phyloP scores from a whole-genome alignment of 805 yeast species.

The Pichia nanzhaoensis region DNA sequence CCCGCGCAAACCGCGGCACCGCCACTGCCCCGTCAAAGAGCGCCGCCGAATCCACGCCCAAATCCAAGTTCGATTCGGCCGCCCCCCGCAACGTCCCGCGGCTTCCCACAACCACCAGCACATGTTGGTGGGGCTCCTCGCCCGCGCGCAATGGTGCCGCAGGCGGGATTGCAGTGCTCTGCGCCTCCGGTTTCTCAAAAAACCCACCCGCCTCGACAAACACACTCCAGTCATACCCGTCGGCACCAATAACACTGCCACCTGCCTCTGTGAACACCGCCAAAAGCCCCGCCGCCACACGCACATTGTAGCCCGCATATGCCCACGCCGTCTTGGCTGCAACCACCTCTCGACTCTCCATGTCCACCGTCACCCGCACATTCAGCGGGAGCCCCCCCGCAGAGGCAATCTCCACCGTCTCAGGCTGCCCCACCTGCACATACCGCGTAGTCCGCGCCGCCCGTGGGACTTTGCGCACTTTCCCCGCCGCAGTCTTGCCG shows the following conservation, averaged over 20 bases:
- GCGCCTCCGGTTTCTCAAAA: constrained; percentile 28
- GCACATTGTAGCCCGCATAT: constrained; percentile 67
- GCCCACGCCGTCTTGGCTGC: constrained; percentile 70
- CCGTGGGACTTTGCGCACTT: constrained; percentile 39
- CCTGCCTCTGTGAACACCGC: constrained; percentile 66
- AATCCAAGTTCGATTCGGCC: too few species aligned
- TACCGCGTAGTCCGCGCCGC: constrained; percentile 57
- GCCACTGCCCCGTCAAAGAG: background rate
- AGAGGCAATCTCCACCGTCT: constrained; percentile 45
- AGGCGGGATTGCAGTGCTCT: background rate
- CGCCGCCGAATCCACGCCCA: background rate
- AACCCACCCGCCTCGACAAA: constrained; percentile 63
- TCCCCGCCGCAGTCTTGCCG: constrained; percentile 31
- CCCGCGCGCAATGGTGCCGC: background rate
- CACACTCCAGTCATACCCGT: constrained; percentile 64
- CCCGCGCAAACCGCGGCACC: background rate
- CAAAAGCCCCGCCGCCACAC: constrained; percentile 56
- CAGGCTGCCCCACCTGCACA: constrained; percentile 66
- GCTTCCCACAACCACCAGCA: background rate
- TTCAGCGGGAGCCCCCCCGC: constrained; percentile 53
- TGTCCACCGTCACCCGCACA: constrained; percentile 76
- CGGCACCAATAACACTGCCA: constrained; percentile 30
- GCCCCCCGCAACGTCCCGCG: too few species aligned
- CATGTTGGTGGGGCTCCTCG: background rate
- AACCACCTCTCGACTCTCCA: constrained; percentile 53